Percentiles rank a stretch among this genome's conserved stretches.
Conservation (phyloP, 345 rosid genomes). For the Lepidium aucheri region DNA sequence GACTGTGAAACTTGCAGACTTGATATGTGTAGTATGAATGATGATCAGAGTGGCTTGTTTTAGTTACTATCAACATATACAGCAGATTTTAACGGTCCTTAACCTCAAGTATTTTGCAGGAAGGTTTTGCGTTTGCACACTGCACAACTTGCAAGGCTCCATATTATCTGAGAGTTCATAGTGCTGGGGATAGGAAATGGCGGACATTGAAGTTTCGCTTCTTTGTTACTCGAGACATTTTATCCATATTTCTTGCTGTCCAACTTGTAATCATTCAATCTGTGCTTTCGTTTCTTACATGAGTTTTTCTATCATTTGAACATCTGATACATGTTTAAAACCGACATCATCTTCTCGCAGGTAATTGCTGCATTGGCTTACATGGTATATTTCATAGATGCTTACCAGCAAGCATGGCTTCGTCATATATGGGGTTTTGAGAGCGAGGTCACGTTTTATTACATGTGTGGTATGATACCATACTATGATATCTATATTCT, state of each 20-base stretch:
- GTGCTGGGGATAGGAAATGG: slow-evolving; percentile 95
- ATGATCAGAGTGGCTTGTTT: not conserved
- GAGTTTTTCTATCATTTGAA: not conserved
- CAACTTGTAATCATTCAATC: slow-evolving; percentile 59
- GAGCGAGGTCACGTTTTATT: slow-evolving; percentile 77
- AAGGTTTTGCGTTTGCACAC: slow-evolving; percentile 99
- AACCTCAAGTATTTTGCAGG: slow-evolving; percentile 39
- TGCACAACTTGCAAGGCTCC: slow-evolving; percentile 99
- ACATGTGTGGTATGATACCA: slow-evolving; percentile 80
- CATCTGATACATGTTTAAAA: not conserved
- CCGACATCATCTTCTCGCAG: slow-evolving; percentile 32
- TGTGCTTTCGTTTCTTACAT: not conserved
- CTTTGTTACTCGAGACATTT: slow-evolving; percentile 95
- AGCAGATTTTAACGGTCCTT: not conserved
- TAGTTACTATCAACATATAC: not conserved
- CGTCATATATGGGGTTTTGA: slow-evolving; percentile 92
- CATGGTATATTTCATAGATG: slow-evolving; percentile 73
- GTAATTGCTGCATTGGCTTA: slow-evolving; percentile 87
- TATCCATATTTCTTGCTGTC: slow-evolving; percentile 82
- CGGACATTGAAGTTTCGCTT: slow-evolving; percentile 89
- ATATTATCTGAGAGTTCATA: slow-evolving; percentile 95
- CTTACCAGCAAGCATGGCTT: slow-evolving; percentile 73
- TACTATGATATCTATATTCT: not conserved
- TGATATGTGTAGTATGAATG: not conserved
- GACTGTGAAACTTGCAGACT: not conserved